phyloP scores from a whole-genome alignment of 108 stramenopile genomes.

The Nitzschia inconspicua region DNA sequence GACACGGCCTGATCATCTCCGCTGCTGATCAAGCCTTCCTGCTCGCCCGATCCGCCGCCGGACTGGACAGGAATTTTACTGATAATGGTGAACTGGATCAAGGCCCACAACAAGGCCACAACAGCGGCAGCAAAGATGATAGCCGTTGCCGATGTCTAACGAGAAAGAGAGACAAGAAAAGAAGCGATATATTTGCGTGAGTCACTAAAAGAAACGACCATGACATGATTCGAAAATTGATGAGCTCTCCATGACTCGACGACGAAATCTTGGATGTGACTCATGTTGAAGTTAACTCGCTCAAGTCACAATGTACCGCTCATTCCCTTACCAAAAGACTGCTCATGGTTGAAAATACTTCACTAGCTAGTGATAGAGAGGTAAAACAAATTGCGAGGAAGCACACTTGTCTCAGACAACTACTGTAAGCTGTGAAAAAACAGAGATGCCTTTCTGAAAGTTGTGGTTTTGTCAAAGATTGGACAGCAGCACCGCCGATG shows the following conservation, averaged over 20 bases:
- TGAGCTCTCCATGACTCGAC: neutral
- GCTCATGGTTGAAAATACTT: neutral
- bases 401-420: too few species aligned
- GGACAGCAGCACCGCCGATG: too few species aligned
- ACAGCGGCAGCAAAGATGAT: slow-evolving; percentile 71
- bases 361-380: too few species aligned
- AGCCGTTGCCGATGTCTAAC: slow-evolving; percentile 55
- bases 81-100: slow-evolving; percentile 76
- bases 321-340: neutral
- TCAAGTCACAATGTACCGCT: neutral
- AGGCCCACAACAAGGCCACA: slow-evolving; percentile 71
- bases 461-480: too few species aligned
- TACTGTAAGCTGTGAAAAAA: too few species aligned
- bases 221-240: neutral
- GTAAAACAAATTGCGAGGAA: too few species aligned
- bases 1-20: slow-evolving; percentile 68
- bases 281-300: neutral
- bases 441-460: too few species aligned
- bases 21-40: slow-evolving; percentile 41
- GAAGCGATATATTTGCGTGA: neutral
- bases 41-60: slow-evolving; percentile 37
- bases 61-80: slow-evolving; percentile 72
- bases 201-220: neutral
- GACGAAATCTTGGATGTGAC: neutral
- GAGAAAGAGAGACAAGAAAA: neutral